Conservation (phyloP, 768 basidiomycete genomes). For the Udeniomyces megalosporus region DNA sequence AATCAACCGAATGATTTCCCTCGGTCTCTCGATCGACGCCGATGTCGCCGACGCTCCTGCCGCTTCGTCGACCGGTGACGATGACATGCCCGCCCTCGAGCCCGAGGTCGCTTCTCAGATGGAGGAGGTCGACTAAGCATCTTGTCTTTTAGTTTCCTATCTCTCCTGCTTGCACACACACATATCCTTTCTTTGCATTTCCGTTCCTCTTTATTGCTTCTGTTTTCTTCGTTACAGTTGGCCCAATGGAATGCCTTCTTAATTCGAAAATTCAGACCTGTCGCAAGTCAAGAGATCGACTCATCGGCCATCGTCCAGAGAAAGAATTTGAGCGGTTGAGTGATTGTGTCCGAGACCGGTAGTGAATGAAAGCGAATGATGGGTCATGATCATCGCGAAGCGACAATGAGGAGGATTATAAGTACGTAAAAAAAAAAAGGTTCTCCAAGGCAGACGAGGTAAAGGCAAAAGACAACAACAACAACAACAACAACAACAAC, state of each 20-base stretch:
- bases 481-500: too few species aligned
- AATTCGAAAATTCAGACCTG: not conserved
- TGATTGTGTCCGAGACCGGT: not conserved
- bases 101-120: constrained; percentile 59
- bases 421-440: too few species aligned
- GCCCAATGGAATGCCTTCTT: too few species aligned
- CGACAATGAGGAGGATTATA: too few species aligned
- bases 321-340: not conserved
- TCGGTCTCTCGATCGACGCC: constrained; percentile 32
- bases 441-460: too few species aligned
- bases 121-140: constrained; percentile 67
- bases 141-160: not conserved
- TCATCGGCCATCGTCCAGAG: not conserved
- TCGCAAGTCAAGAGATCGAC: not conserved
- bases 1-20: constrained; percentile 91
- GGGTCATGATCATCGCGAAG: too few species aligned
- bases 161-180: not conserved
- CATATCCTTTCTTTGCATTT: not conserved
- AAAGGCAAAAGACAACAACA: too few species aligned
- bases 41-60: constrained; percentile 56
- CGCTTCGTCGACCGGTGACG: constrained; percentile 29
- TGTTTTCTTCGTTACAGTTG: too few species aligned
- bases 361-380: too few species aligned
- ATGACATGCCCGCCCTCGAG: constrained; percentile 29
- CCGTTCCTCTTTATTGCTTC: too few species aligned